These are phyloP conservation scores for Tranzscheliella williamsii DNA, from an alignment of 1,284 basidiomycete genomes.

Conservation along the genomic window DNA sequence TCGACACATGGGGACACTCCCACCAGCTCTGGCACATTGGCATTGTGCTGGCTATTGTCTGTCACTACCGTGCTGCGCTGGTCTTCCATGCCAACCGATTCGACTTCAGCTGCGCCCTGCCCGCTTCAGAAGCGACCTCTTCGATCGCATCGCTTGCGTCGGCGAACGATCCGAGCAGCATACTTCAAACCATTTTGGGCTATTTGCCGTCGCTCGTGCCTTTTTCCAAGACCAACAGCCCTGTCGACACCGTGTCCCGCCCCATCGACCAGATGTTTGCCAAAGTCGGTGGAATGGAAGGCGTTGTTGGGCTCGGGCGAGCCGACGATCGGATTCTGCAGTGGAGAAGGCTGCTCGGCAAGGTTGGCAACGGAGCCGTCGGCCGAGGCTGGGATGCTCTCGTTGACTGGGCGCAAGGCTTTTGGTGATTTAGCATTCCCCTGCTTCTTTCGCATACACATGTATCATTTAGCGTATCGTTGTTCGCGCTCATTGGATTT, in stretches of 20 bases:
- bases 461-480: not conserved
- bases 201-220: constrained; percentile 9
- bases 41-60: constrained; percentile 55
- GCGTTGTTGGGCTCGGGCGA: constrained; percentile 37
- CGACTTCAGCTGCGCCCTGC: constrained; percentile 50
- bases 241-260: constrained; percentile 11
- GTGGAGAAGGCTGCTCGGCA: constrained; percentile 43
- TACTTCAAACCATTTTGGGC: constrained; percentile 11
- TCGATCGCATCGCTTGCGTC: not conserved
- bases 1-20: constrained; percentile 56
- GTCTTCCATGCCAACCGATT: constrained; percentile 54
- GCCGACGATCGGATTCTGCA: constrained; percentile 48
- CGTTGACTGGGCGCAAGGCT: constrained; percentile 46
- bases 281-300: constrained; percentile 42
- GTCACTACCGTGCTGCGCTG: constrained; percentile 54
- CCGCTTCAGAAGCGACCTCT: constrained; percentile 6
- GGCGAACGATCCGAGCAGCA: constrained; percentile 1
- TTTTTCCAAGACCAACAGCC: constrained; percentile 4
- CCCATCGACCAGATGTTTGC: constrained; percentile 37
- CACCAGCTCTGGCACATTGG: constrained; percentile 60
- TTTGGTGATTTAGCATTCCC: constrained; percentile 11
- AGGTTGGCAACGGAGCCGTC: constrained; percentile 43
- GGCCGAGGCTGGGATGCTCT: constrained; percentile 45
- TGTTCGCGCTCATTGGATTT: too few relatives aligned
- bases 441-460: not conserved